phyloP scores from a whole-genome alignment of 306 rosid genomes.

The Pyrus communis region DNA sequence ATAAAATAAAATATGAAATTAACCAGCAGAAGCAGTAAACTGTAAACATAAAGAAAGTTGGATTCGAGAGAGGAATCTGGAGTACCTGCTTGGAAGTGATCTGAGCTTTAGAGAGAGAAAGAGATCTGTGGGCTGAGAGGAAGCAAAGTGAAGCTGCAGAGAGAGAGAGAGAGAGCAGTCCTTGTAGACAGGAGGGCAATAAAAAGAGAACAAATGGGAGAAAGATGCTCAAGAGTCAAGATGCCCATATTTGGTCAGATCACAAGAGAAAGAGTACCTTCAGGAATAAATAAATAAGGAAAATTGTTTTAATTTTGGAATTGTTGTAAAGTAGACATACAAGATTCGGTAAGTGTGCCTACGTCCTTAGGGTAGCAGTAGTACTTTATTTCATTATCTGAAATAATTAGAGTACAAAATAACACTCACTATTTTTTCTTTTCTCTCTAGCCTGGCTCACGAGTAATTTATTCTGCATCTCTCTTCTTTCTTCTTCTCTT shows the following conservation, averaged over 20 bases:
- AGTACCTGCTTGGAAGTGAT: constrained; percentile 40
- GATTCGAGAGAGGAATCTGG: neutral
- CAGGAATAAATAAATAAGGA: no score
- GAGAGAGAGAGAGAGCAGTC: constrained; percentile 9
- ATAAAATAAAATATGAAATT: constrained; percentile 15
- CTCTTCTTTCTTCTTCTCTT: no score
- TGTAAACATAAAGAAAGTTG: neutral
- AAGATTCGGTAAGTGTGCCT: no score
- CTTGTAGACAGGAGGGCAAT: neutral
- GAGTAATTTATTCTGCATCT: no score
- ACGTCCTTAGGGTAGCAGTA: fast-evolving
- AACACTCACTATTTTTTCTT: no score
- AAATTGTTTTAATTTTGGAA: neutral
- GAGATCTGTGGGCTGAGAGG: constrained; percentile 26
- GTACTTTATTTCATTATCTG: no score
- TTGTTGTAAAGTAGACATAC: neutral
- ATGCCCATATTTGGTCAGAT: constrained; percentile 37
- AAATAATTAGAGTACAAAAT: no score
- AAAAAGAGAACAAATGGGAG: constrained; percentile 18
- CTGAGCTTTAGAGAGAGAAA: constrained; percentile 10
- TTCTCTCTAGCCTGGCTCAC: no score
- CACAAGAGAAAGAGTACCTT: constrained; percentile 17
- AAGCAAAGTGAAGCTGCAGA: neutral
- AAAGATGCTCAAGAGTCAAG: constrained; percentile 26
- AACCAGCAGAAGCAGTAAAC: constrained; percentile 1